These are phyloP conservation scores for Tylopilus sp. DNA, from an alignment of 768 basidiomycete species.

Conservation along the genomic window DNA sequence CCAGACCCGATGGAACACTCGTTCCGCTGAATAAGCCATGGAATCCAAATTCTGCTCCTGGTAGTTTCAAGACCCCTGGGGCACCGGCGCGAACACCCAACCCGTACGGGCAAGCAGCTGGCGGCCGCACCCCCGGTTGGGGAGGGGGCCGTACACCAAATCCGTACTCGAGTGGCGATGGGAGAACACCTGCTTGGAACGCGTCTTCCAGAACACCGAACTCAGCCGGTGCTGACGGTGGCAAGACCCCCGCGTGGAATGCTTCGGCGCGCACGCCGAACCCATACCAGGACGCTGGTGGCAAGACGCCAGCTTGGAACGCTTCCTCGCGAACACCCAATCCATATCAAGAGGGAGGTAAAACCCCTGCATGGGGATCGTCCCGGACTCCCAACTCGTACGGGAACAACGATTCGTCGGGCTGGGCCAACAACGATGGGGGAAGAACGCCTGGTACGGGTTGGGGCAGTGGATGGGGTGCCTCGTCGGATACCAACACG, in stretches of 20 bases:
- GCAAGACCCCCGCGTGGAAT: slow-evolving; percentile 67
- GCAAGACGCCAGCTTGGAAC: slow-evolving; percentile 52
- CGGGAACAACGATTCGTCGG: slow-evolving; percentile 20
- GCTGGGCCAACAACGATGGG: slow-evolving; percentile 35
- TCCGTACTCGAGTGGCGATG: slow-evolving; percentile 56
- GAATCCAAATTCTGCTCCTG: slow-evolving; percentile 16
- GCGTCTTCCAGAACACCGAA: slow-evolving; percentile 68
- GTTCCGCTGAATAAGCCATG: slow-evolving; percentile 44
- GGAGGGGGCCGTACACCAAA: slow-evolving; percentile 57
- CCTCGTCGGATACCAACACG: slow-evolving; percentile 16
- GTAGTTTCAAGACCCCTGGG: slow-evolving; percentile 33
- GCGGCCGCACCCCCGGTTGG: slow-evolving; percentile 38
- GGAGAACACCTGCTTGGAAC: slow-evolving; percentile 63
- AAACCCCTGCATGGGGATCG: slow-evolving; percentile 18
- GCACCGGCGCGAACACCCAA: slow-evolving; percentile 46
- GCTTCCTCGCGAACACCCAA: slow-evolving; percentile 52
- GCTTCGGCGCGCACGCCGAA: slow-evolving; percentile 53
- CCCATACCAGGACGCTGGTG: slow-evolving; percentile 44
- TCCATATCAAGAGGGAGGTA: slow-evolving; percentile 36
- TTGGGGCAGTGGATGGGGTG: slow-evolving; percentile 33
- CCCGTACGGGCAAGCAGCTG: slow-evolving; percentile 40
- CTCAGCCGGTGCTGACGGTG: slow-evolving; percentile 53
- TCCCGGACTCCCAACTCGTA: slow-evolving; percentile 56
- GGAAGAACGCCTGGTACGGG: slow-evolving; percentile 51
- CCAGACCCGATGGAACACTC: slow-evolving; percentile 57